A percentile compares a stretch with the other conserved stretches of the same genome.
These are phyloP conservation scores for Penicillium sp. DNA, from an alignment of 2,329 filamentous ascomycete species.

Conservation along the genomic window DNA sequence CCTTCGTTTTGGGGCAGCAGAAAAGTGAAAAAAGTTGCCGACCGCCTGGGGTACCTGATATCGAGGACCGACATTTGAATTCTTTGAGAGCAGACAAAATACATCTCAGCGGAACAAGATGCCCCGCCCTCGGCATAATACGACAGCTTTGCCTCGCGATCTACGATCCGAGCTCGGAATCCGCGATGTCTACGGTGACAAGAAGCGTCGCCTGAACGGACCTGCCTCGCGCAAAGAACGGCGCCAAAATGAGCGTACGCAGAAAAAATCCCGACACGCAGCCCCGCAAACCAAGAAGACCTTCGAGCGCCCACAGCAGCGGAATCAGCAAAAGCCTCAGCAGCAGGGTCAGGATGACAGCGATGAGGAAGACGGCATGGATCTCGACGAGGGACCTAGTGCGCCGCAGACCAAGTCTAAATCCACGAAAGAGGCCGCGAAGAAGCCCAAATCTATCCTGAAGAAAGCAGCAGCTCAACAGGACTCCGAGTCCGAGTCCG, in stretches of 20 bases:
- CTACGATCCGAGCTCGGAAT: constrained; percentile 44
- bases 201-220: constrained; percentile 32
- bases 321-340: constrained; percentile 15
- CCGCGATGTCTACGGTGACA: constrained; percentile 37
- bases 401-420: constrained; percentile 22
- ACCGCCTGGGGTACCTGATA: constrained; percentile 17
- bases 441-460: constrained; percentile 37
- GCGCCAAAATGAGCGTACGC: constrained; percentile 63
- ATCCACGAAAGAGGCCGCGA: constrained; percentile 23
- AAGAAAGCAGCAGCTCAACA: constrained; percentile 35
- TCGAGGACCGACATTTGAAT: not conserved
- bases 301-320: constrained; percentile 8
- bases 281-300: constrained; percentile 20
- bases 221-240: constrained; percentile 59
- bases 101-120: constrained; percentile 23
- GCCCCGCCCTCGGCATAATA: constrained; percentile 39
- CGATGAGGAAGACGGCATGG: constrained; percentile 24
- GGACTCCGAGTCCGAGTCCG: constrained; percentile 20
- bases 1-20: constrained; percentile 21
- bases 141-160: constrained; percentile 43
- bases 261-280: constrained; percentile 55
- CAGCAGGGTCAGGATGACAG: constrained; percentile 20
- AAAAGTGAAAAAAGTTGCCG: constrained; percentile 28
- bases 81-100: not conserved
- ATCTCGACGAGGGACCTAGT: constrained; percentile 18